These are phyloP conservation scores for Aspergillus clavatus DNA, from an alignment of 2,329 filamentous ascomycete genomes.

Conservation along the genomic window DNA sequence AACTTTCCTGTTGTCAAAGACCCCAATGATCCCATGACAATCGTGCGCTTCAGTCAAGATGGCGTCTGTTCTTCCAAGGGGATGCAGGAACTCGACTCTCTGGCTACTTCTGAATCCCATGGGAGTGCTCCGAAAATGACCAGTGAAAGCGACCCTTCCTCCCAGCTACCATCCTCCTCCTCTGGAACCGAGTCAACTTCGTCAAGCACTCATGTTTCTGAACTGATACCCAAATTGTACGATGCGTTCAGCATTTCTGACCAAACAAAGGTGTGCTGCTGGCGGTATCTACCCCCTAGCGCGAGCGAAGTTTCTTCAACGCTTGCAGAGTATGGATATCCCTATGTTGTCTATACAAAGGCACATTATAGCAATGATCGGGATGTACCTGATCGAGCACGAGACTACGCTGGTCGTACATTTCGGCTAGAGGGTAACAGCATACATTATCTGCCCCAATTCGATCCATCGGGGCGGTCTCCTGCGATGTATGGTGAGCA, in stretches of 20 bases:
- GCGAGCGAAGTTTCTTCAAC: conserved; percentile 50
- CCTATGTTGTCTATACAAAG: conserved; percentile 73
- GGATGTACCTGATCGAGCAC: conserved; percentile 70
- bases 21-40: conserved; percentile 59
- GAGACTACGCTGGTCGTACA: conserved; percentile 84
- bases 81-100: conserved; percentile 13
- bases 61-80: conserved; percentile 50
- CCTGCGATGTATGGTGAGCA: conserved; percentile 54
- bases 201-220: conserved; percentile 16
- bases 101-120: conserved; percentile 6
- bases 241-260: conserved; percentile 27
- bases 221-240: conserved; percentile 20
- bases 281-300: conserved; percentile 23
- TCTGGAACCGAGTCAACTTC: conserved; percentile 7
- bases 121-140: conserved; percentile 4
- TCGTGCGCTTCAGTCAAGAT: conserved; percentile 62
- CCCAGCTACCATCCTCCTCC: conserved; percentile 18
- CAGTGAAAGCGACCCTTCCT: conserved; percentile 10
- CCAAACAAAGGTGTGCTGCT: conserved; percentile 21
- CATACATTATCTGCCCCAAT: conserved; percentile 72
- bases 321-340: conserved; percentile 53
- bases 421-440: conserved; percentile 73
- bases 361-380: conserved; percentile 78
- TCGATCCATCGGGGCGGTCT: conserved; percentile 61
- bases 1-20: conserved; percentile 75